phyloP scores from a whole-genome alignment of 208 protist species.

The Entamoeba histolytica region DNA sequence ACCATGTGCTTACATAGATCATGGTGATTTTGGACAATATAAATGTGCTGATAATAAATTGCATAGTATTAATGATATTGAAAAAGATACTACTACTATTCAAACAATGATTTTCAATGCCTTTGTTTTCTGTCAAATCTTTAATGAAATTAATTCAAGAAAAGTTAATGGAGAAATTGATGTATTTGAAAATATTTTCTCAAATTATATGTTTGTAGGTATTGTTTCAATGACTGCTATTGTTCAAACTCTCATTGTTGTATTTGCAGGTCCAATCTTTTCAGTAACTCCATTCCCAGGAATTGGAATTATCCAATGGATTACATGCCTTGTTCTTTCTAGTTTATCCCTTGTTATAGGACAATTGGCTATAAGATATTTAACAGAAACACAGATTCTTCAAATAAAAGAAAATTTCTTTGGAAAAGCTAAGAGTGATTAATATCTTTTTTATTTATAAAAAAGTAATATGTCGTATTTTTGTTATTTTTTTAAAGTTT shows the following conservation, averaged over 20 bases:
- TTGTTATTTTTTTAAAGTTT: too few species aligned
- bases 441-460: too few species aligned
- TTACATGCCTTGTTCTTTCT: background rate
- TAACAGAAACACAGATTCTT: too few species aligned
- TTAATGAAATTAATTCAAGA: slow-evolving; percentile 22
- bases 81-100: background rate
- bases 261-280: background rate
- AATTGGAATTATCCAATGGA: background rate
- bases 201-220: background rate
- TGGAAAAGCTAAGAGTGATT: too few species aligned
- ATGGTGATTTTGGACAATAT: background rate
- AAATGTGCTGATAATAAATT: background rate
- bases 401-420: too few species aligned
- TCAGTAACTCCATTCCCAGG: background rate
- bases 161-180: slow-evolving; percentile 12
- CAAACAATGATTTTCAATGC: slow-evolving; percentile 14
- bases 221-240: background rate
- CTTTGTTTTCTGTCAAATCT: slow-evolving; percentile 17
- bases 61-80: background rate
- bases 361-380: background rate
- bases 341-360: background rate
- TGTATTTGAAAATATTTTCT: background rate
- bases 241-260: slow-evolving; percentile 9
- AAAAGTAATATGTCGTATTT: too few species aligned
- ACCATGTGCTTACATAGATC: background rate